These are phyloP conservation scores for Scheffersomyces quercinus DNA, from an alignment of 1,139 yeast genomes.

Conservation along the genomic window DNA sequence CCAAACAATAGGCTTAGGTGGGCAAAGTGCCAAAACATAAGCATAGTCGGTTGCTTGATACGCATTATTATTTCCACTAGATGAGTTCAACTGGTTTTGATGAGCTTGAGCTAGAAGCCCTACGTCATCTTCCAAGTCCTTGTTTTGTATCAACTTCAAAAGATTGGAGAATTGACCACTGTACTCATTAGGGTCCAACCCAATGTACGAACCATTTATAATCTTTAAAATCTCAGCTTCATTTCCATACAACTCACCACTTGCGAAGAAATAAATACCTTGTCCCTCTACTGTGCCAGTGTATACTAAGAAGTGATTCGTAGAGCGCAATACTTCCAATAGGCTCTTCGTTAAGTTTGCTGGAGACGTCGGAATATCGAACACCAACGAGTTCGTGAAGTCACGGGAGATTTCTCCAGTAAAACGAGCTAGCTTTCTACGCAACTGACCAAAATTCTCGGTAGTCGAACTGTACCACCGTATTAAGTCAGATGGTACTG, in stretches of 20 bases:
- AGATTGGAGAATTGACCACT: slow-evolving; percentile 32
- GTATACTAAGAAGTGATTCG: slow-evolving; percentile 78
- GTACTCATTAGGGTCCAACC: slow-evolving; percentile 34
- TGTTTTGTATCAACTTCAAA: slow-evolving; percentile 18
- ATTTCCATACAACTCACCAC: slow-evolving; percentile 52
- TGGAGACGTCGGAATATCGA: slow-evolving; percentile 51
- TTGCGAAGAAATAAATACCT: slow-evolving; percentile 75
- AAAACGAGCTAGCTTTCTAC: slow-evolving; percentile 82
- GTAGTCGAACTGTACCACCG: slow-evolving; percentile 82
- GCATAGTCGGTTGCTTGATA: slow-evolving; percentile 34
- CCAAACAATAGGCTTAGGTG: slow-evolving; percentile 88
- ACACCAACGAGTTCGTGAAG: slow-evolving; percentile 76
- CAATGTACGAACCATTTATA: slow-evolving; percentile 45
- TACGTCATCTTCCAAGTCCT: slow-evolving; percentile 5
- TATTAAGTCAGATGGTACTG: slow-evolving; percentile 58
- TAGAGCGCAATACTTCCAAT: slow-evolving; percentile 56
- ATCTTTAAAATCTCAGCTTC: slow-evolving; percentile 44
- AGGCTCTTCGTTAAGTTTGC: slow-evolving; percentile 55
- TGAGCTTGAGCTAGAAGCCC: slow-evolving; percentile 13
- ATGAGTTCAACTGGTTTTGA: slow-evolving; percentile 22
- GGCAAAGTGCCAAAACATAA: slow-evolving; percentile 73
- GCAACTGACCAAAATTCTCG: slow-evolving; percentile 81
- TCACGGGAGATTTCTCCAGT: slow-evolving; percentile 66
- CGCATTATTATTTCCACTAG: slow-evolving; percentile 12
- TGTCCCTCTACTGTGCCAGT: slow-evolving; percentile 73